Percentiles rank a stretch among this genome's conserved stretches.
phyloP scores from a whole-genome alignment of 768 basidiomycete genomes.

The Lentinula edodes region DNA sequence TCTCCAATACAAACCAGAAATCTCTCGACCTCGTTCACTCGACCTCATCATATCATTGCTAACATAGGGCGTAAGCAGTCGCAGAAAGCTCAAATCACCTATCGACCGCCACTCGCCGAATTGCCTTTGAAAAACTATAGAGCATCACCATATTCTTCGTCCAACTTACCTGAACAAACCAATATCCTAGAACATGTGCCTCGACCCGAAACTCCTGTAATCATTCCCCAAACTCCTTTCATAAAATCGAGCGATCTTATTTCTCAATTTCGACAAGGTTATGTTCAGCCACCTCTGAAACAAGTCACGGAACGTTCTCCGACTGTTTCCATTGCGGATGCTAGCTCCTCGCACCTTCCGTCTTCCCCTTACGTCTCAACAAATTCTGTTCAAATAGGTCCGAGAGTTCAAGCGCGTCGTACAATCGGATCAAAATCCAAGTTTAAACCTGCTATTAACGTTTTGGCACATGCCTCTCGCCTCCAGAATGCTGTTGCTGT shows the following conservation, averaged over 20 bases:
- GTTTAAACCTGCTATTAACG: not conserved
- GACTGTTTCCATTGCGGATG: not conserved
- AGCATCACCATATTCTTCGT: not conserved
- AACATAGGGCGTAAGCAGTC: not conserved
- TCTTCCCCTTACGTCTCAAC: not conserved
- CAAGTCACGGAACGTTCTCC: not conserved
- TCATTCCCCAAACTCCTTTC: not conserved
- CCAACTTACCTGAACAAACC: not conserved
- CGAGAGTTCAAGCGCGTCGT: not conserved
- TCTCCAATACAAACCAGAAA: not conserved
- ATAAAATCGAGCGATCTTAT: not conserved
- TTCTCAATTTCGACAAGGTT: not conserved
- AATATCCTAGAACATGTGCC: not conserved
- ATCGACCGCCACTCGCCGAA: conserved; percentile 1
- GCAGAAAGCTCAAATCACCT: not conserved
- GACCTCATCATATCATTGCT: not conserved
- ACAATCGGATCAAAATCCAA: not conserved
- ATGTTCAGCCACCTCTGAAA: not conserved
- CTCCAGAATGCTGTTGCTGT: too few species aligned
- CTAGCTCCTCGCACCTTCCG: not conserved
- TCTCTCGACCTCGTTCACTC: not conserved
- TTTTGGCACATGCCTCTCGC: not conserved
- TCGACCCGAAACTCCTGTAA: not conserved
- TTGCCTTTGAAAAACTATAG: not conserved
- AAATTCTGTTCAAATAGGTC: not conserved